Conservation (phyloP, 2,329 filamentous ascomycete genomes). For the Trichoderma semiorbis region DNA sequence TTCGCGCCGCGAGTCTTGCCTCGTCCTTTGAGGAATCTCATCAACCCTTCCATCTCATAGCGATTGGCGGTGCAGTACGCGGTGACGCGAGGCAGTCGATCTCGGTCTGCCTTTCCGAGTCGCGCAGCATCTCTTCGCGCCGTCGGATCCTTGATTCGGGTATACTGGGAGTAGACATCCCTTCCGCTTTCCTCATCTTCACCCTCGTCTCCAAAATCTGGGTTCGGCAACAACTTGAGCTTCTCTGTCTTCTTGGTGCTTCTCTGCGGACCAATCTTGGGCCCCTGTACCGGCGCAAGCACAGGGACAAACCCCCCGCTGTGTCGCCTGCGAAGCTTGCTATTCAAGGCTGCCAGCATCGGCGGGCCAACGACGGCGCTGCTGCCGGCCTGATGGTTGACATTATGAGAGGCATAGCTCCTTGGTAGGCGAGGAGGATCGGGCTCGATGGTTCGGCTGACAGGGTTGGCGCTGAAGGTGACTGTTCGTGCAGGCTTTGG, state of each 20-base stretch:
- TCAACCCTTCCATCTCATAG: conserved; percentile 84
- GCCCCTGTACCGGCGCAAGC: conserved; percentile 31
- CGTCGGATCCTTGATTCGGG: conserved; percentile 93
- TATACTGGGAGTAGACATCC: conserved; percentile 97
- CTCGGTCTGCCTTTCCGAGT: conserved; percentile 88
- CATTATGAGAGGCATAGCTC: conserved; percentile 28
- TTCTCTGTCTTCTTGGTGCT: conserved; percentile 96
- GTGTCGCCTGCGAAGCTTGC: conserved; percentile 80
- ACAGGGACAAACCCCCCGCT: conserved; percentile 61
- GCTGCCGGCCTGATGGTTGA: conserved; percentile 29
- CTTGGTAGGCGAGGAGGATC: conserved; percentile 30
- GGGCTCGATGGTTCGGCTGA: conserved; percentile 58
- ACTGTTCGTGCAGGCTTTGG: conserved; percentile 54
- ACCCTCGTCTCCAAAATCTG: conserved; percentile 73
- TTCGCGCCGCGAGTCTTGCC: conserved; percentile 72
- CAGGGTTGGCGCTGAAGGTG: conserved; percentile 71
- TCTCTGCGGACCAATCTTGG: conserved; percentile 89
- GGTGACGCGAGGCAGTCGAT: conserved; percentile 82
- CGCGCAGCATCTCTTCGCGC: conserved; percentile 88
- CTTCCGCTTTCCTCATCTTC: conserved; percentile 85
- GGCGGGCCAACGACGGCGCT: conserved; percentile 42
- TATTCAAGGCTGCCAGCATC: conserved; percentile 78
- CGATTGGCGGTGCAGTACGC: conserved; percentile 94
- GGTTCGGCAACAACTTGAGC: conserved; percentile 92
- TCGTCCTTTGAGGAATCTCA: conserved; percentile 86